These are phyloP conservation scores for Dalbergia oliveri DNA, from an alignment of 306 rosid genomes.

Conservation along the genomic window DNA sequence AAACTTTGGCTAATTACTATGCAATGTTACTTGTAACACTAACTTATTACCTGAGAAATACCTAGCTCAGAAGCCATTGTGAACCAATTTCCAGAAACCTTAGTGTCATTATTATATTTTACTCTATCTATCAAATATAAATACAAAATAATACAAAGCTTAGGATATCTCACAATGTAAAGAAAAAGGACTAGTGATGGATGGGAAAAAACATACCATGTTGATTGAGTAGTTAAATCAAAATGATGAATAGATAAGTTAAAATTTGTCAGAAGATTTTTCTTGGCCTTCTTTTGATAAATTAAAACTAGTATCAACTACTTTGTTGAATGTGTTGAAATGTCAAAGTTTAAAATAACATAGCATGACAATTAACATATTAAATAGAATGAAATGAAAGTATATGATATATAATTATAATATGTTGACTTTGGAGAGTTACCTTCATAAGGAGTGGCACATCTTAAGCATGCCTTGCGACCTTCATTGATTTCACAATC, in stretches of 20 bases:
- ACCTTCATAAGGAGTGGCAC: slow-evolving; percentile 80
- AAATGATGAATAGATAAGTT: no score
- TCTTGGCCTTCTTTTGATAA: background rate
- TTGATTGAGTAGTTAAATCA: no score
- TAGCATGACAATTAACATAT: no score
- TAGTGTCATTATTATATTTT: slow-evolving; percentile 52
- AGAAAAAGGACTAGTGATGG: no score
- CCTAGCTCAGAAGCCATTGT: slow-evolving; percentile 64
- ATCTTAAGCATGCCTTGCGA: slow-evolving; percentile 77
- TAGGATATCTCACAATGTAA: no score
- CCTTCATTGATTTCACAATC: slow-evolving; percentile 80
- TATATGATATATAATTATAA: background rate
- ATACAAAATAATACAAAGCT: background rate
- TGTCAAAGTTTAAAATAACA: background rate
- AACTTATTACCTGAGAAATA: slow-evolving; percentile 62
- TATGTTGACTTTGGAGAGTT: slow-evolving; percentile 29
- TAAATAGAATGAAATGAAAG: background rate
- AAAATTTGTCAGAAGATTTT: background rate
- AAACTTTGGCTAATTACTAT: slow-evolving; percentile 12
- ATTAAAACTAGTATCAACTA: background rate
- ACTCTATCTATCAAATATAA: slow-evolving; percentile 60
- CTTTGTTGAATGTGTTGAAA: background rate
- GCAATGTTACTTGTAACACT: background rate
- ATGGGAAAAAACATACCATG: no score
- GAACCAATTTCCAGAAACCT: slow-evolving; percentile 58